These are phyloP conservation scores for Hygrophoropsis aurantiaca DNA, from an alignment of 768 basidiomycete species.

Conservation along the genomic window DNA sequence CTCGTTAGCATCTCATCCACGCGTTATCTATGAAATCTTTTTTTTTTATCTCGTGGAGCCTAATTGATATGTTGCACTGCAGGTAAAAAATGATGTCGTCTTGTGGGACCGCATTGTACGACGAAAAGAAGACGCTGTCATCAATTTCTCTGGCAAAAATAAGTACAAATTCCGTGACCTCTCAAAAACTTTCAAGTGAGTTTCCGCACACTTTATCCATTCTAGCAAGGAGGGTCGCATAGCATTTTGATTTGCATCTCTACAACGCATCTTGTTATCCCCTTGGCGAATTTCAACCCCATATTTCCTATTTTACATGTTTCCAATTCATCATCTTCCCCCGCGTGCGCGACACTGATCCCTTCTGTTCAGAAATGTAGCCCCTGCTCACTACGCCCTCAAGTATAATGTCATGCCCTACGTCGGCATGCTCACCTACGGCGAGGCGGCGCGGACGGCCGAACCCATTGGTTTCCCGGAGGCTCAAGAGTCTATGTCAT, in stretches of 20 bases:
- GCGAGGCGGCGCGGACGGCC: conserved; percentile 58
- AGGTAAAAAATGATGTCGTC: conserved; percentile 78
- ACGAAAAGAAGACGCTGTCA: conserved; percentile 70
- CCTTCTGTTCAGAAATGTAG: conserved; percentile 50
- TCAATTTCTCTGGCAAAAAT: conserved; percentile 67
- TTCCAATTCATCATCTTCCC: conserved; percentile 2
- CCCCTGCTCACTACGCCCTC: conserved; percentile 67
- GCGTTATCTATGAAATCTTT: no score
- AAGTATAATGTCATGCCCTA: conserved; percentile 93
- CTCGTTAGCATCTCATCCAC: no score
- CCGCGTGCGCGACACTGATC: conserved; percentile 9
- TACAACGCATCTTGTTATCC: neutral
- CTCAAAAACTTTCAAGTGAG: conserved; percentile 73
- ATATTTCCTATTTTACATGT: neutral
- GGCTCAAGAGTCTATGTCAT: conserved; percentile 30
- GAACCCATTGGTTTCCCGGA: conserved; percentile 35
- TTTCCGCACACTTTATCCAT: conserved; percentile 13
- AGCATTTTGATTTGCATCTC: neutral
- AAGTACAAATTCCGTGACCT: conserved; percentile 85
- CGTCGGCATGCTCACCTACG: conserved; percentile 77
- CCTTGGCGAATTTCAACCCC: neutral
- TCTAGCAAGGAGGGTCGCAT: neutral
- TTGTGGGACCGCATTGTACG: conserved; percentile 92
- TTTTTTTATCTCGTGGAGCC: no score
- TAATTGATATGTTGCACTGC: conserved; percentile 1